Evolutionary conservation across 306 rosid species (phyloP).

Genomic region (Amphicarpaea edgeworthii): DNA sequence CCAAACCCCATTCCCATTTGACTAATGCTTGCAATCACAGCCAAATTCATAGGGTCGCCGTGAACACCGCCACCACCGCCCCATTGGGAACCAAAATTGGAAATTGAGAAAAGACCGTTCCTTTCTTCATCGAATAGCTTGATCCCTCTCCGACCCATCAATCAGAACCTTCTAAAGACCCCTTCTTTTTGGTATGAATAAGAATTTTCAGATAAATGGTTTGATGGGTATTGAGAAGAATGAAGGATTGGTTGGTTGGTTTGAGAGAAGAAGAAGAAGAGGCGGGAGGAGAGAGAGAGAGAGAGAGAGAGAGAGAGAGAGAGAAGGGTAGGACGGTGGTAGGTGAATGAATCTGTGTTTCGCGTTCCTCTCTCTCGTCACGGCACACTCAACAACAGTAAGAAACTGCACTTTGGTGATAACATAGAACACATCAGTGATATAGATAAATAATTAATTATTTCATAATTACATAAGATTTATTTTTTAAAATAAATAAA

Average conservation of each 20-base stretch:
- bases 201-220: neutral
- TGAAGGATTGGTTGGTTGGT: neutral
- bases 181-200: neutral
- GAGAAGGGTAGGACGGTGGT: neutral
- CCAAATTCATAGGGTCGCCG: constrained; percentile 24
- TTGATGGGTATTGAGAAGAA: neutral
- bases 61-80: constrained; percentile 39
- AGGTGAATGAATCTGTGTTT: constrained; percentile 53
- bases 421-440: too few species aligned
- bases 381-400: neutral
- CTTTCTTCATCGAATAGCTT: constrained; percentile 59
- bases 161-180: constrained; percentile 40
- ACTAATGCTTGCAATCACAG: constrained; percentile 81
- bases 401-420: neutral
- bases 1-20: constrained; percentile 87
- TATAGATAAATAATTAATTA: neutral
- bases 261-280: constrained; percentile 22
- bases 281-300: constrained; percentile 37
- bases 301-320: too few species aligned
- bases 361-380: constrained; percentile 6
- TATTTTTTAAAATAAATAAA: too few species aligned
- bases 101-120: constrained; percentile 64
- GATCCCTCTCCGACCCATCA: constrained; percentile 72
- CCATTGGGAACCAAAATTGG: constrained; percentile 73
- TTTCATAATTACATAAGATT: neutral